Evolutionary conservation across 768 basidiomycete species (phyloP).

Genomic region (Podaxis sp.): DNA sequence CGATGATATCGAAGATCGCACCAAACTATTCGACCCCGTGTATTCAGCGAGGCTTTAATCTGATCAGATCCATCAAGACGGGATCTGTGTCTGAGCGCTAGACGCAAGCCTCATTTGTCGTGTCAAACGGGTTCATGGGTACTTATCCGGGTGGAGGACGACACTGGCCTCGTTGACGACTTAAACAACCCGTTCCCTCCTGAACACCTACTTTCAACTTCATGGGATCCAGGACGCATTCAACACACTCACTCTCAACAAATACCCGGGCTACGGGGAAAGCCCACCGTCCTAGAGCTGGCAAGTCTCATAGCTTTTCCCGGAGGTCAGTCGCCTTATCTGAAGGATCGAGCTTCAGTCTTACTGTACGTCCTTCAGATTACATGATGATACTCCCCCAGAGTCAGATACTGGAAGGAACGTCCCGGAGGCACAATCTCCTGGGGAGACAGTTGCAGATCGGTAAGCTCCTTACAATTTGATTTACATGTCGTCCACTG

Average conservation of each 20-base stretch:
- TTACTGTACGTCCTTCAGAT: background rate
- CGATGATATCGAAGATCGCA: background rate
- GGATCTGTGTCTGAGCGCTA: background rate
- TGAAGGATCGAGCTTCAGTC: background rate
- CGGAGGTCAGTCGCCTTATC: background rate
- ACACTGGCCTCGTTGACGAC: background rate
- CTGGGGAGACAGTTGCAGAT: background rate
- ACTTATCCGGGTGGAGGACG: background rate
- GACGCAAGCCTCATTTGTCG: background rate
- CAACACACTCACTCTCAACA: background rate
- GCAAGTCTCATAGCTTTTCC: background rate
- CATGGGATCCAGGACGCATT: background rate
- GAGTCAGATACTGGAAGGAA: background rate
- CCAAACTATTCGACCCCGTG: background rate
- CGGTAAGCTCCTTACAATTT: background rate
- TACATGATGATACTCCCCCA: background rate
- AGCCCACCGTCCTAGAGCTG: background rate
- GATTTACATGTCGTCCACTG: background rate
- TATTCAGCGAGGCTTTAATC: background rate
- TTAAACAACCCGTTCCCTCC: background rate
- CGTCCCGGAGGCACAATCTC: background rate
- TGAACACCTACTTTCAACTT: background rate
- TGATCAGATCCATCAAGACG: background rate
- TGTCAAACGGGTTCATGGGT: background rate
- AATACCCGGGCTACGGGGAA: background rate